Conservation (phyloP, 371 early-diverging fungal species). For the Chytridiales sp. region DNA sequence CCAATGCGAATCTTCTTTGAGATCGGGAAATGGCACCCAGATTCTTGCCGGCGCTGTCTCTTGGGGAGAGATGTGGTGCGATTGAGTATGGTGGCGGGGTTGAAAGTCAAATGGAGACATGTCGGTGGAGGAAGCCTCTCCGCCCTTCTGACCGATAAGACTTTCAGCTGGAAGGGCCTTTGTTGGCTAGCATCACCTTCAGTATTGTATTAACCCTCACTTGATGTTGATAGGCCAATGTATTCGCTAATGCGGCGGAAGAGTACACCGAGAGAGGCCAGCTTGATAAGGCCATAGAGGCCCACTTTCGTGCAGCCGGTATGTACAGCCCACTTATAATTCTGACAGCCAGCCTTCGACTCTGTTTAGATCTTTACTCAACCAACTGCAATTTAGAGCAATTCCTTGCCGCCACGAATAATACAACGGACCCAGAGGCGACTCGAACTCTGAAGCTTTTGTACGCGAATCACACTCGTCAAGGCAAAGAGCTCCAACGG, state of each 20-base stretch:
- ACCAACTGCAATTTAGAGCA: slow-evolving; percentile 28
- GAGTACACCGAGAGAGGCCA: slow-evolving; percentile 37
- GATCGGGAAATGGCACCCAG: no score
- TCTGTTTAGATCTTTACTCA: neutral
- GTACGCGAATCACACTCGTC: slow-evolving; percentile 45
- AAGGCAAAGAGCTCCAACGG: slow-evolving; percentile 46
- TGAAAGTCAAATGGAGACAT: no score
- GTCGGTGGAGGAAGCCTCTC: no score
- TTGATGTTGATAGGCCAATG: slow-evolving; percentile 33
- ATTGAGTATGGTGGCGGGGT: no score
- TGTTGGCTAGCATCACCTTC: no score
- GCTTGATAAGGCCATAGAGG: slow-evolving; percentile 40
- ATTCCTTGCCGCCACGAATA: slow-evolving; percentile 41
- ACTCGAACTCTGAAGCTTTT: slow-evolving; percentile 44
- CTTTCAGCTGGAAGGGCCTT: no score
- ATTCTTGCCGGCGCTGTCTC: no score
- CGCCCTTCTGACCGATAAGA: no score
- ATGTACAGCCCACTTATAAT: neutral
- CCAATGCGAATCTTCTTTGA: no score
- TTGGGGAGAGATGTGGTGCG: no score
- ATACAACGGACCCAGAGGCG: slow-evolving; percentile 45
- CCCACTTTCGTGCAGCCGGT: slow-evolving; percentile 51
- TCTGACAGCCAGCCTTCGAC: neutral
- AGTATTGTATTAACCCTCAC: no score
- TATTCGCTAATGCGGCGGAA: slow-evolving; percentile 44